Conservation (phyloP, 2,329 filamentous ascomycete genomes). For the Pseudogymnoascus sp. region DNA sequence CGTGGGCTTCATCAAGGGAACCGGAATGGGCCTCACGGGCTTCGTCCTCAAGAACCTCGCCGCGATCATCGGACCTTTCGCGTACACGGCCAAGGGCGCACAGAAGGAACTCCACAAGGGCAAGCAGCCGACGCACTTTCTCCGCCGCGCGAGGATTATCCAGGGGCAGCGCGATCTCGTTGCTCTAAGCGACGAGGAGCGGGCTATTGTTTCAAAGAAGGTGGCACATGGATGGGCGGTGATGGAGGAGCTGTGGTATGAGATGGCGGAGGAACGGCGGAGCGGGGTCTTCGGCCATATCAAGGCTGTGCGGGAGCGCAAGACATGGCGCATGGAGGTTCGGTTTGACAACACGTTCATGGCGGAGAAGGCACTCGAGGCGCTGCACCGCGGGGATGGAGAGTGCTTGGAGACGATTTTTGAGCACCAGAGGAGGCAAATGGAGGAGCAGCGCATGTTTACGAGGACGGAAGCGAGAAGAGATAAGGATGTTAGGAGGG, state of each 20-base stretch:
- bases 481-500: neutral
- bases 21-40: constrained; percentile 56
- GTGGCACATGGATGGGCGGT: constrained; percentile 37
- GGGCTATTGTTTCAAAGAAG: constrained; percentile 25
- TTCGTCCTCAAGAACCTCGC: constrained; percentile 59
- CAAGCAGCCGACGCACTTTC: constrained; percentile 44
- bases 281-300: constrained; percentile 24
- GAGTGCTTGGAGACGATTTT: constrained; percentile 32
- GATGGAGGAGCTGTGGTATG: constrained; percentile 34
- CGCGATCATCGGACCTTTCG: constrained; percentile 52
- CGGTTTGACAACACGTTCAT: constrained; percentile 42
- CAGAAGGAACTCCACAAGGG: constrained; percentile 50
- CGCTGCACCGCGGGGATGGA: constrained; percentile 34
- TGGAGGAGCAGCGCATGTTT: constrained; percentile 15
- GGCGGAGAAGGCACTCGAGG: constrained; percentile 40
- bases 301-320: constrained; percentile 32
- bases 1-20: constrained; percentile 43
- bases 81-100: constrained; percentile 57
- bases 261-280: constrained; percentile 31
- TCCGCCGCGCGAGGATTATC: constrained; percentile 50
- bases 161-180: constrained; percentile 46
- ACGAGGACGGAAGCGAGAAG: constrained; percentile 14
- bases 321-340: constrained; percentile 33
- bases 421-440: constrained; percentile 18
- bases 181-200: constrained; percentile 29